A percentile compares a stretch with the other conserved stretches of the same genome.
Evolutionary conservation across 1,139 yeast genomes (phyloP).

Genomic region (Pichia sp.): DNA sequence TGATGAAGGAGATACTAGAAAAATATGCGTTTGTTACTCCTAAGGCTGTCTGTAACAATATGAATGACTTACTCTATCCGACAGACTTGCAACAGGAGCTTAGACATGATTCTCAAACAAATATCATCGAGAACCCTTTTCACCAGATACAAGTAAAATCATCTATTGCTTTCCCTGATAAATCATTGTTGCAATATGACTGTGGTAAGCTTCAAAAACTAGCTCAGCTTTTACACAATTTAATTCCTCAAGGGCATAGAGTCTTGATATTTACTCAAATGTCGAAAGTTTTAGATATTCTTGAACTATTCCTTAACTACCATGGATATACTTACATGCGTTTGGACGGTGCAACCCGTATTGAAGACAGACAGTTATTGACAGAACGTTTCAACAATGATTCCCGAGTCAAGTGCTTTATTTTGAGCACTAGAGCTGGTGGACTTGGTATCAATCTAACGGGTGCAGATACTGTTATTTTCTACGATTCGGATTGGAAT

Average conservation of each 20-base stretch:
- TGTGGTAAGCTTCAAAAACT: slow-evolving; percentile 93
- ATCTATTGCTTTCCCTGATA: slow-evolving; percentile 95
- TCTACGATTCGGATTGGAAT: slow-evolving; percentile 99
- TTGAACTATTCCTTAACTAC: slow-evolving; percentile 89
- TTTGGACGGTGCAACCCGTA: slow-evolving; percentile 94
- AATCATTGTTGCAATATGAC: slow-evolving; percentile 84
- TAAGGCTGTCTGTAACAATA: slow-evolving; percentile 70
- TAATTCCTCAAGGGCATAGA: slow-evolving; percentile 84
- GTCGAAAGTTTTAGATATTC: slow-evolving; percentile 91
- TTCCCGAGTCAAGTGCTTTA: slow-evolving; percentile 81
- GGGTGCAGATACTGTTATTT: slow-evolving; percentile 98
- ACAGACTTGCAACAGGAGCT: slow-evolving; percentile 34
- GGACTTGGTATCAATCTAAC: slow-evolving; percentile 96
- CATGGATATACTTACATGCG: slow-evolving; percentile 95
- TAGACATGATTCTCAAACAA: slow-evolving; percentile 32
- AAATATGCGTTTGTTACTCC: slow-evolving; percentile 89
- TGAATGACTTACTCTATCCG: slow-evolving; percentile 57
- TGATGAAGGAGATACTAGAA: slow-evolving; percentile 53
- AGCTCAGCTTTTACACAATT: slow-evolving; percentile 67
- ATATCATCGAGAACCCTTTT: slow-evolving; percentile 53
- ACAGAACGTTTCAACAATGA: slow-evolving; percentile 93
- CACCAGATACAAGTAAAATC: slow-evolving; percentile 82
- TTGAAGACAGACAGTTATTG: slow-evolving; percentile 90
- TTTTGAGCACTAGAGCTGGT: slow-evolving; percentile 92
- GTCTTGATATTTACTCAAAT: slow-evolving; percentile 96